phyloP scores from a whole-genome alignment of 2,329 filamentous ascomycete species.

The Xylariales sp. region DNA sequence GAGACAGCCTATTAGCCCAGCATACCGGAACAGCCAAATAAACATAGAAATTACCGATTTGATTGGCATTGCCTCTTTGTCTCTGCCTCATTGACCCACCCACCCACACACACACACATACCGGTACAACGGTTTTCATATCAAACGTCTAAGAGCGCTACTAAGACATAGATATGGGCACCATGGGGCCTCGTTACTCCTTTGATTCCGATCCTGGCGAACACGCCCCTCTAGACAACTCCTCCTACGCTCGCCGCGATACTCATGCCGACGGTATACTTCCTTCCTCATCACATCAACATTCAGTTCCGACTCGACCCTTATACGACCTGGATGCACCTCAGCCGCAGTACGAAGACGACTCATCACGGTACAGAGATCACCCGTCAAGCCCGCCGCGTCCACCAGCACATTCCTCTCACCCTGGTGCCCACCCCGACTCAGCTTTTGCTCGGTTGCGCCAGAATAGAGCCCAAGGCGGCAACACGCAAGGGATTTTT shows the following conservation, averaged over 20 bases:
- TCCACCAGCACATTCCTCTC: conserved; percentile 29
- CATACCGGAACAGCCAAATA: conserved; percentile 8
- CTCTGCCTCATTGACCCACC: conserved; percentile 28
- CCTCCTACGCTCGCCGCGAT: conserved; percentile 29
- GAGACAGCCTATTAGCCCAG: conserved; percentile 11
- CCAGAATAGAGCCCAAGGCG: conserved; percentile 51
- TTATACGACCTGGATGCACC: conserved; percentile 18
- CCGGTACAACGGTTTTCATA: conserved; percentile 8
- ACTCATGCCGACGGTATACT: conserved; percentile 9
- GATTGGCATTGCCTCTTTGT: conserved; percentile 25
- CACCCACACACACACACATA: conserved; percentile 17
- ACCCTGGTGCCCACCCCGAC: conserved; percentile 51
- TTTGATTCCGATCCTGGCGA: conserved; percentile 48
- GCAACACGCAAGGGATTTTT: conserved; percentile 39
- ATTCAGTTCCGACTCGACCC: conserved; percentile 6
- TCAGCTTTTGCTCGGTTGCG: conserved; percentile 52
- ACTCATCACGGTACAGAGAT: conserved; percentile 40
- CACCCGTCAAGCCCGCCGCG: conserved; percentile 36
- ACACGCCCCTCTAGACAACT: conserved; percentile 47
- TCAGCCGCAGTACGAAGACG: conserved; percentile 43
- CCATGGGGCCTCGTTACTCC: conserved; percentile 49
- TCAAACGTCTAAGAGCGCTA: conserved; percentile 12
- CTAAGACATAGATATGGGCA: conserved; percentile 37
- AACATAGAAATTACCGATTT: conserved; percentile 9
- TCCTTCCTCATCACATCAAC: conserved; percentile 34